phyloP scores from a whole-genome alignment of 2,329 filamentous ascomycete genomes.

The Sporothrix curviconia region DNA sequence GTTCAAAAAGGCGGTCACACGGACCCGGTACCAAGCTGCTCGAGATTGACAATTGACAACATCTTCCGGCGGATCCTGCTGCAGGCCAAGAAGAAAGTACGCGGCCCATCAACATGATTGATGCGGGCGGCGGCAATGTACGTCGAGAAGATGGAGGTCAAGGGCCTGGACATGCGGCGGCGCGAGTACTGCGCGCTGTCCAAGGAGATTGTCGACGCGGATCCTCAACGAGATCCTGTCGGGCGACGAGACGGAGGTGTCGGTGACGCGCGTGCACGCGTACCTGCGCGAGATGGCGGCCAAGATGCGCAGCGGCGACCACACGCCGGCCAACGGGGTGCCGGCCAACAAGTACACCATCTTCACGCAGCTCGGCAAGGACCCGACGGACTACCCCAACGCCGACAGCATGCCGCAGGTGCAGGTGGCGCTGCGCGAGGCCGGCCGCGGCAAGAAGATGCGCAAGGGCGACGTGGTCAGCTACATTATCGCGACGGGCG shows the following conservation, averaged over 20 bases:
- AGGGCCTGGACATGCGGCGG: conserved; percentile 95
- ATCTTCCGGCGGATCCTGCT: conserved; percentile 88
- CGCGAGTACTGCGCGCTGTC: conserved; percentile 94
- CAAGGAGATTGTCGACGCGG: conserved; percentile 85
- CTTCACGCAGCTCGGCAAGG: conserved; percentile 93
- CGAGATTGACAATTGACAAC: conserved; percentile 97
- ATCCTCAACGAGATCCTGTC: conserved; percentile 93
- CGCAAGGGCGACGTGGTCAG: conserved; percentile 94
- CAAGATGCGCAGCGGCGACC: conserved; percentile 75
- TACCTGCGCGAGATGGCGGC: conserved; percentile 77
- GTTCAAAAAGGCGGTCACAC: conserved; percentile 92
- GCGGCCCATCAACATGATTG: conserved; percentile 90
- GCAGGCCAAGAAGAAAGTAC: conserved; percentile 99
- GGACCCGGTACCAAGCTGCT: conserved; percentile 84
- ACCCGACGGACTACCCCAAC: conserved; percentile 88
- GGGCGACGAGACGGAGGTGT: conserved; percentile 82
- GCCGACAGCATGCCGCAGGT: conserved; percentile 93
- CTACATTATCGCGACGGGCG: conserved; percentile 74
- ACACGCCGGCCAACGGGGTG: conserved; percentile 31
- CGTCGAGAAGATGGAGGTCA: conserved; percentile 92
- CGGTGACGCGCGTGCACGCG: conserved; percentile 86
- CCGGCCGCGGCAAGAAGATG: conserved; percentile 78
- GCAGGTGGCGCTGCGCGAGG: conserved; percentile 84
- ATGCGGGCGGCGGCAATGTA: conserved; percentile 75
- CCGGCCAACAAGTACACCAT: conserved; percentile 89